Conservation (phyloP, 352 stramenopile species). For the Pythium folliculosum region DNA sequence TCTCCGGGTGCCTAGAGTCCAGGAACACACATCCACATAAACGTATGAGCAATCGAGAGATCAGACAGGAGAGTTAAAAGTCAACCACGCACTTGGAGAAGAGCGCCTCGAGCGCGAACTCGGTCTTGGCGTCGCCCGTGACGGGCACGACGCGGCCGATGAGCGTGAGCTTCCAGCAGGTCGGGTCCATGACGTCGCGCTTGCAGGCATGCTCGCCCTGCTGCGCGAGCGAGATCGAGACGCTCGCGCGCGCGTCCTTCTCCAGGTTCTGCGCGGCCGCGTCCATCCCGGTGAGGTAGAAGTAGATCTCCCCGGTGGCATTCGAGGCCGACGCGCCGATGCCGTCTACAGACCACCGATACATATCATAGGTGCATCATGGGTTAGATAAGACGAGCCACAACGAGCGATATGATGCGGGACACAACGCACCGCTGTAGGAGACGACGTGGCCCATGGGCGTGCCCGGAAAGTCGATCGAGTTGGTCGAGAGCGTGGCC, state of each 20-base stretch:
- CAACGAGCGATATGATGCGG: not conserved
- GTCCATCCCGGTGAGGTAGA: constrained; percentile 70
- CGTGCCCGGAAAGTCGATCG: constrained; percentile 52
- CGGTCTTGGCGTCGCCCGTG: constrained; percentile 32
- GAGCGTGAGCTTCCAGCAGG: constrained; percentile 70
- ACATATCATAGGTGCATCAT: not conserved
- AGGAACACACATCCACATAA: not conserved
- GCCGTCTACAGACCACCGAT: constrained; percentile 41
- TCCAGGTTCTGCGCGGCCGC: constrained; percentile 47
- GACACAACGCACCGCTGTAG: constrained; percentile 56
- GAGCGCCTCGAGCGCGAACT: constrained; percentile 54
- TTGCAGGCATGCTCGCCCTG: constrained; percentile 51
- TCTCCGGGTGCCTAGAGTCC: constrained; percentile 59
- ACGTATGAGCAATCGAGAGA: not conserved
- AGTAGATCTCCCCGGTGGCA: constrained; percentile 66
- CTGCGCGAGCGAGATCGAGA: constrained; percentile 67
- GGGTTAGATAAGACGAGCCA: not conserved
- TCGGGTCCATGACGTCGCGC: constrained; percentile 71
- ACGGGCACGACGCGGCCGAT: constrained; percentile 57
- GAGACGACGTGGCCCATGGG: constrained; percentile 62
- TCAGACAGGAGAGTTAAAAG: too few species aligned
- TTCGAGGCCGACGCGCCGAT: constrained; percentile 47
- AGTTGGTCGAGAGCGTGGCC: constrained; percentile 66
- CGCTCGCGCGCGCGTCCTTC: constrained; percentile 51
- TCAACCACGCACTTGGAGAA: constrained; percentile 60